phyloP scores from a whole-genome alignment of 768 basidiomycete species.

The Psilocybe sp. region DNA sequence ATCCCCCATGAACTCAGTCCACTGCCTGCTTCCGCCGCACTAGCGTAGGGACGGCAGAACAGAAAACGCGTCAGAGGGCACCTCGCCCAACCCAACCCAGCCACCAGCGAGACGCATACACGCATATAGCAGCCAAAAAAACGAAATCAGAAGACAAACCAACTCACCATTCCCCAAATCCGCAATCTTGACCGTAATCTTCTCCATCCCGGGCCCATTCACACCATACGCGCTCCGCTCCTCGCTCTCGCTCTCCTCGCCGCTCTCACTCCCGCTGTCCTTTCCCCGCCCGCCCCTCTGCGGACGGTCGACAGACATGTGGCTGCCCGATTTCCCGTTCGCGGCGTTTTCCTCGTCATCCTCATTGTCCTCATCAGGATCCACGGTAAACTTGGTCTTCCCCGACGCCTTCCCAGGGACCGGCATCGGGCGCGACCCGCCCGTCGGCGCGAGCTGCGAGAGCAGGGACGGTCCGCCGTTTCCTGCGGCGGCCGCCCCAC shows the following conservation, averaged over 20 bases:
- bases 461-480: constrained; percentile 78
- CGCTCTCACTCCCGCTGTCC: constrained; percentile 1
- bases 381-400: not conserved
- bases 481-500: constrained; percentile 12
- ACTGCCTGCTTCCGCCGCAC: too few species aligned
- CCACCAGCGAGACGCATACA: too few species aligned
- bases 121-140: not conserved
- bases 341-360: too few species aligned
- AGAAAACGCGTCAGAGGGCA: too few species aligned
- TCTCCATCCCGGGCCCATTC: constrained; percentile 24
- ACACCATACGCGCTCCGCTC: constrained; percentile 1
- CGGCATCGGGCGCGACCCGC: constrained; percentile 23
- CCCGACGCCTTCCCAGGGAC: constrained; percentile 16
- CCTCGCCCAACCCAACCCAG: too few species aligned
- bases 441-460: constrained; percentile 61
- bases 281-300: constrained; percentile 1
- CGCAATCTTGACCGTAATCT: constrained; percentile 98
- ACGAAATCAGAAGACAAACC: constrained; percentile 1
- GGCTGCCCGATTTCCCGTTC: not conserved
- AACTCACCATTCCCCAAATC: constrained; percentile 90
- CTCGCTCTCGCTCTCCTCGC: constrained; percentile 2
- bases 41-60: too few species aligned
- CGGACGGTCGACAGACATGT: not conserved
- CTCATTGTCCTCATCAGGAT: too few species aligned
- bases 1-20: too few species aligned